These are phyloP conservation scores for Penicillium sp. DNA, from an alignment of 2,329 filamentous ascomycete species.

Conservation along the genomic window DNA sequence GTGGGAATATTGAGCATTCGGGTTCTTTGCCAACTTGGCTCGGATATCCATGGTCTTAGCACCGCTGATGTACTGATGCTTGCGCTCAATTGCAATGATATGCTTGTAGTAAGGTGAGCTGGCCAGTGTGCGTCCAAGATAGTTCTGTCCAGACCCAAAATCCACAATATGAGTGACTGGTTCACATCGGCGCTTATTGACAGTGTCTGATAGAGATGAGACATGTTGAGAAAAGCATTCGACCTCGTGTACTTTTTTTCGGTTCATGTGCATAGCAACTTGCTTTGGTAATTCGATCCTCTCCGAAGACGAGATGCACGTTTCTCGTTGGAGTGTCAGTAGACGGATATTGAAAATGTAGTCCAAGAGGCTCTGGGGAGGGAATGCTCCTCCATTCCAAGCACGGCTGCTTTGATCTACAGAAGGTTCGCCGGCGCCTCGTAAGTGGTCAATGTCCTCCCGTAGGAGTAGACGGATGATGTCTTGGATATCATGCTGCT, in stretches of 20 bases:
- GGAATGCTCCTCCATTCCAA: constrained; percentile 48
- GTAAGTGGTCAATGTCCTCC: constrained; percentile 62
- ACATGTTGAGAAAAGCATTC: constrained; percentile 83
- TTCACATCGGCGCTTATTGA: constrained; percentile 48
- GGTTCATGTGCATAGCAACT: constrained; percentile 89
- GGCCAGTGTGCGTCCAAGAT: constrained; percentile 83
- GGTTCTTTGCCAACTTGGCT: constrained; percentile 71
- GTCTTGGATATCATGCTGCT: constrained; percentile 67
- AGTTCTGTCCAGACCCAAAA: constrained; percentile 96
- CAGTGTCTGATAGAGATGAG: constrained; percentile 61
- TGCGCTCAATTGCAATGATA: constrained; percentile 87
- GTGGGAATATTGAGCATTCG: constrained; percentile 69
- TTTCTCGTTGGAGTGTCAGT: constrained; percentile 63
- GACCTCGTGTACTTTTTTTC: constrained; percentile 97
- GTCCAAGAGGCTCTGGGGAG: constrained; percentile 60
- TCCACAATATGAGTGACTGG: constrained; percentile 84
- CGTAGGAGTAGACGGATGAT: constrained; percentile 79
- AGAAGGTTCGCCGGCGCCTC: constrained; percentile 11
- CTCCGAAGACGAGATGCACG: constrained; percentile 6
- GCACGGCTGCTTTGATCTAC: constrained; percentile 17
- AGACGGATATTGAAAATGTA: constrained; percentile 72
- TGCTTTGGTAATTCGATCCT: constrained; percentile 61
- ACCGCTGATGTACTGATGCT: constrained; percentile 79
- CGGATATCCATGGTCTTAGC: constrained; percentile 79
- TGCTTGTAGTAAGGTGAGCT: constrained; percentile 81